These are phyloP conservation scores for Aspergillus calidoustus DNA, from an alignment of 2,329 filamentous ascomycete genomes.

Conservation along the genomic window DNA sequence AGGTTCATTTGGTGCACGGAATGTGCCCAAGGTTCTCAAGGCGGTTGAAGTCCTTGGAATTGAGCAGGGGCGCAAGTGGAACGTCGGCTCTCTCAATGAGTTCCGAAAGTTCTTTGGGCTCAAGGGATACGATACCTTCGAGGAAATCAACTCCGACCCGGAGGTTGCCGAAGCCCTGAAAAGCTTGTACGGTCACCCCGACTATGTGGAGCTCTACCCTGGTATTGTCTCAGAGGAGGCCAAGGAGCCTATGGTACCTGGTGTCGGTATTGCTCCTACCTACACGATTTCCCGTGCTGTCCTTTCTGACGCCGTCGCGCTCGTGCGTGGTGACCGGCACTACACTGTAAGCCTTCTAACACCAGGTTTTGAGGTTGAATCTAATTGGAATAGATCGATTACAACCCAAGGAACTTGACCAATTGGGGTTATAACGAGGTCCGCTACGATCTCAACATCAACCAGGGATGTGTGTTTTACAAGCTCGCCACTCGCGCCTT, in stretches of 20 bases:
- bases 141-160: conserved; percentile 81
- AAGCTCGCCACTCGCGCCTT: conserved; percentile 81
- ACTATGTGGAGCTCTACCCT: conserved; percentile 80
- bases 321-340: conserved; percentile 77
- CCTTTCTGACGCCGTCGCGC: conserved; percentile 76
- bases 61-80: conserved; percentile 75
- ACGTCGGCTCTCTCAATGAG: conserved; percentile 78
- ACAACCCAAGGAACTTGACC: conserved; percentile 73
- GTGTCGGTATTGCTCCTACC: conserved; percentile 74
- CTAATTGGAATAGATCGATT: conserved; percentile 57
- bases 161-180: conserved; percentile 68
- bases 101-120: conserved; percentile 82
- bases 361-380: conserved; percentile 26
- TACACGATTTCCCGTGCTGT: conserved; percentile 79
- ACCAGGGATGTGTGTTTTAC: conserved; percentile 84
- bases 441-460: conserved; percentile 71
- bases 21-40: conserved; percentile 74
- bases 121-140: conserved; percentile 75
- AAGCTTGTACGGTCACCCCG: conserved; percentile 71
- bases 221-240: conserved; percentile 76
- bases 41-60: conserved; percentile 82
- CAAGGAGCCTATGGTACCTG: conserved; percentile 74
- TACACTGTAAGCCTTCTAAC: conserved; percentile 60
- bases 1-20: conserved; percentile 72
- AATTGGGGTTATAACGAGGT: conserved; percentile 83